Evolutionary conservation across 73 alveolate genomes (phyloP).

Genomic region (Paramecium octaurelia): DNA sequence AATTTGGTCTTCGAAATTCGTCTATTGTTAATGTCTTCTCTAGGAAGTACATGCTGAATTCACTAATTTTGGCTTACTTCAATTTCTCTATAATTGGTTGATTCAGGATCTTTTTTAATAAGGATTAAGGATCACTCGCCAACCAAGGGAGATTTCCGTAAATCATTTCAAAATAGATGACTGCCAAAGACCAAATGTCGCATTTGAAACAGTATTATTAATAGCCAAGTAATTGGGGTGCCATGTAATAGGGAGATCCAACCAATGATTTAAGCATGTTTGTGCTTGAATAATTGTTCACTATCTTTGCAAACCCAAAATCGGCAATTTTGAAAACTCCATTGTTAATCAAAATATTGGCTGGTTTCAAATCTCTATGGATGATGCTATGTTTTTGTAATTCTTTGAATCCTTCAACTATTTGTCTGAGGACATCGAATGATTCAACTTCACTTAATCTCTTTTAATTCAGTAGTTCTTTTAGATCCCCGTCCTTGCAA

Average conservation of each 20-base stretch:
- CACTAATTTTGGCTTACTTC: background rate
- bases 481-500: slow-evolving; percentile 58
- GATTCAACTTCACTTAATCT: slow-evolving; percentile 45
- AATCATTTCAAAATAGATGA: slow-evolving; percentile 51
- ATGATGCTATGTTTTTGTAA: slow-evolving; percentile 37
- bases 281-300: slow-evolving; percentile 41
- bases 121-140: slow-evolving; percentile 30
- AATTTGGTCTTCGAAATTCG: slow-evolving; percentile 39
- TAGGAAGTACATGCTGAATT: background rate
- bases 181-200: slow-evolving; percentile 61
- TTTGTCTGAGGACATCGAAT: slow-evolving; percentile 16
- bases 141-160: slow-evolving; percentile 60
- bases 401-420: slow-evolving; percentile 54
- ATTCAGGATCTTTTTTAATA: background rate
- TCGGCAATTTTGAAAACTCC: slow-evolving; percentile 51
- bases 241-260: slow-evolving; percentile 60
- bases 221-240: slow-evolving; percentile 41
- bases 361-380: slow-evolving; percentile 65
- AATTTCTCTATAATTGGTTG: background rate
- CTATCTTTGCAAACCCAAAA: slow-evolving; percentile 59
- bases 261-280: slow-evolving; percentile 48
- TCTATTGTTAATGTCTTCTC: slow-evolving; percentile 19
- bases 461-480: background rate
- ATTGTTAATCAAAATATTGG: slow-evolving; percentile 43
- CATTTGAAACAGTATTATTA: slow-evolving; percentile 52